Percentiles rank a stretch among this genome's conserved stretches.
These are phyloP conservation scores for Sclerospora graminicola DNA, from an alignment of 352 stramenopile species.

Conservation along the genomic window DNA sequence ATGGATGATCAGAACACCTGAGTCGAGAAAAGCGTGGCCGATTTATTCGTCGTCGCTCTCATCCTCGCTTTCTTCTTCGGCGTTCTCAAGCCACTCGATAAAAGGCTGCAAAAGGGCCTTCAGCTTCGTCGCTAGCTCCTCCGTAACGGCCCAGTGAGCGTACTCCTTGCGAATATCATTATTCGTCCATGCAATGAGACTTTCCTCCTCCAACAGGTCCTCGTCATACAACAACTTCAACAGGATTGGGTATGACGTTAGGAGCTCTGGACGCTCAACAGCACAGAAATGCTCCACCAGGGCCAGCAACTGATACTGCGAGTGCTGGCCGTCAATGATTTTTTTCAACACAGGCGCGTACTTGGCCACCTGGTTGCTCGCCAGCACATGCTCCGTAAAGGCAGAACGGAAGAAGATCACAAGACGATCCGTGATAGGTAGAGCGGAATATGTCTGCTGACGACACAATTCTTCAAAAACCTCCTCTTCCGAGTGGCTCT, in stretches of 20 bases:
- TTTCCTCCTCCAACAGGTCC: slow-evolving; percentile 93
- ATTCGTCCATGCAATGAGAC: slow-evolving; percentile 88
- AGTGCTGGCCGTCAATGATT: slow-evolving; percentile 75
- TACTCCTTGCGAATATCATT: slow-evolving; percentile 65
- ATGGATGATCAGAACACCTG: not conserved
- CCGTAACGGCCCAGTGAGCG: slow-evolving; percentile 80
- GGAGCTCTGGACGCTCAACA: slow-evolving; percentile 75
- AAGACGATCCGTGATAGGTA: slow-evolving; percentile 90
- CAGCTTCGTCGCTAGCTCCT: slow-evolving; percentile 82
- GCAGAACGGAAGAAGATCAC: slow-evolving; percentile 90
- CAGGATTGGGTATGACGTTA: slow-evolving; percentile 87
- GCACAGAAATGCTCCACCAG: slow-evolving; percentile 86
- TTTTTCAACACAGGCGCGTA: slow-evolving; percentile 81
- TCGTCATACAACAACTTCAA: slow-evolving; percentile 96
- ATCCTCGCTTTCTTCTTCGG: slow-evolving; percentile 85
- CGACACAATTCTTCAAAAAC: slow-evolving; percentile 88
- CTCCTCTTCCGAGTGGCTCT: slow-evolving; percentile 38
- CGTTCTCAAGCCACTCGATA: slow-evolving; percentile 96
- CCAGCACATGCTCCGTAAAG: slow-evolving; percentile 85
- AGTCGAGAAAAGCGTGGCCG: slow-evolving; percentile 2
- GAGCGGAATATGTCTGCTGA: slow-evolving; percentile 86
- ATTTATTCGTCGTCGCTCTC: slow-evolving; percentile 40
- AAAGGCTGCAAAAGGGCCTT: slow-evolving; percentile 88
- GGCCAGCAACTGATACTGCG: slow-evolving; percentile 91
- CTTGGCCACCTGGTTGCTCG: slow-evolving; percentile 87